Base-by-base conservation (phyloP, 768 basidiomycete species). In the Lepiota brunneoincarnata region DNA sequence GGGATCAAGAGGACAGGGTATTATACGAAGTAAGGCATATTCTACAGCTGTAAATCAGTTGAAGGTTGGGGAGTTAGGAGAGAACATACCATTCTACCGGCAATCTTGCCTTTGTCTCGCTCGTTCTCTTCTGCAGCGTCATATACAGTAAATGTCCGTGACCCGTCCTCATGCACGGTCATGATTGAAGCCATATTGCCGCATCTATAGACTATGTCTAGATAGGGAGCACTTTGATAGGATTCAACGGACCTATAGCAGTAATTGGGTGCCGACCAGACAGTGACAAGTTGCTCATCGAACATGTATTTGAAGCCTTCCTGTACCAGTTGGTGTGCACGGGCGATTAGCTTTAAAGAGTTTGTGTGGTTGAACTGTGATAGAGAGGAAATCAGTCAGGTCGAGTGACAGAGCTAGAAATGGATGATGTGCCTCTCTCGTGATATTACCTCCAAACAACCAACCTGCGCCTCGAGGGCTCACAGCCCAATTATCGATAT, bases 291-390 rank as follows among this genome's bases (percentile, higher is more conserved):
- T 58, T 86, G 79, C 57, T 87, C 82, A 65, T 97, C 91, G 61
- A 98, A 97, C 96, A 98, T 96, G 67, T 94, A 87, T 72, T 98
- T 98, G 74, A 82, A 94, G 1, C 93, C 93, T 69, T 95, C 93
- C 68, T 95, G 93, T 1, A 98, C 96, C 17, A 98, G 85, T 65
- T 98, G 96, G 68, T 98, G 96, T 1, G 96, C 96, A 34, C 96
- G 84, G 2, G 95, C 95, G 61, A 98, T 93, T 38, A 98, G 82
- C 9, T 75, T 78, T 17, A 98, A 82, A 28, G 83, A 79, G 65
- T 98, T 98, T 54, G 93, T 85, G 66, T 96, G 92, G 60, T 93
- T 95, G 78, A 98, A 98, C 85, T 94, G 60, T 2, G 24, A 15
- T 14, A 10, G 18, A 5, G 21, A n/a, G 18, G 20, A 18, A 35